Base-by-base conservation (phyloP, 768 basidiomycete genomes). In the Lentinus brumalis region DNA sequence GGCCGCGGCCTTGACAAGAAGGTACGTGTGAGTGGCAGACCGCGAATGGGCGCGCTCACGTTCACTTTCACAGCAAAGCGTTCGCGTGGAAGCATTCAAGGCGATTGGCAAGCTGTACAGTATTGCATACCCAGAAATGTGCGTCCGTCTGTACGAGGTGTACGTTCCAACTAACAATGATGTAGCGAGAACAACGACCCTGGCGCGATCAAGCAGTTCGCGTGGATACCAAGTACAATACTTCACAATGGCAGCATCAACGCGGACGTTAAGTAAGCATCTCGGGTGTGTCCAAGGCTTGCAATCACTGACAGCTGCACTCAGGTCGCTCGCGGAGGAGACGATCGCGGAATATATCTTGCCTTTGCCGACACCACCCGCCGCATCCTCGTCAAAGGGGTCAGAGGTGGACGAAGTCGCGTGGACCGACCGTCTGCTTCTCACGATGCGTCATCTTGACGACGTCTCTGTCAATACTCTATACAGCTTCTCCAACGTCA, bases 121-220 rank as follows among this genome's bases (percentile, higher is more conserved):
- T 61, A 76, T 89, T 12, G 94, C 95, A 0, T 95, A 87, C 73
- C 84, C 89, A 0, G 94, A 97, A 72, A 95, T 99, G 94, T 97
- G 65, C 60, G 92, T 75, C 31, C 14, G 51, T 14, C 50, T 47
- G 15, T 30, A 30, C 6, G 39, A 51, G 35, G n/a, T 18, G 21
- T 11, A n/a, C 12, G 40, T 7, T 21, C 41, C 4, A 30, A 8
- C 50, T 65, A 16, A 59, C 56, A 40, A 29, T 44, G 32, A 5
- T 40, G 5, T 51, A 98, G 96, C 63, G 94, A 96, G 71, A 87
- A 86, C 60, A 85, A 86, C 42, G 92, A 94, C 56, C 74, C 81
- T 2, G 77, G 83, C 1, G 94, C 94, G 2, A 80, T 88, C 32
- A 68, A 77, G 15, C 91, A 96, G 49, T 98, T 98, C 69, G 86